Base-by-base conservation (phyloP, 768 basidiomycete species). In the Hebeloma cylindrosporum region DNA sequence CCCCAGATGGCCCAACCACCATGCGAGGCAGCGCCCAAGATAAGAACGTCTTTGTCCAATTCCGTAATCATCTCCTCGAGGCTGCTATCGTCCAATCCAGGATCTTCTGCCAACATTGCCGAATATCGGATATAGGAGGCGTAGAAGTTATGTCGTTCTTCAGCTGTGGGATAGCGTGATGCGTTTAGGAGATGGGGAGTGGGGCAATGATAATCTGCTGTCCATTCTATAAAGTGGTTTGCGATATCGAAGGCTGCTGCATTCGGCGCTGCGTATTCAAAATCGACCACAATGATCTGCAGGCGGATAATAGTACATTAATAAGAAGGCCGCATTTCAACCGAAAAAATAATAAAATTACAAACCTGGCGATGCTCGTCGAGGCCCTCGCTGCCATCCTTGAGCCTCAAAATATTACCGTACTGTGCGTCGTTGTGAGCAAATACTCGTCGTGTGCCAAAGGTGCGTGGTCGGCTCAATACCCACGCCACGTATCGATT, bases 181-280 rank as follows among this genome's bases (percentile, higher is more conserved):
- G 68, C 62, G 51, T 82, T 68, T 32, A 89, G 79, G 40, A 85
- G 45, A 60, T 90, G 85, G 7, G 90, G 88, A 0, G 72, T 76
- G 4, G 76, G 59, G 27, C 72, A 74, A 60, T 89, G 85, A 64
- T 98, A 98, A 66, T 96, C 77, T 11, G 91, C 85, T 14, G 89
- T 90, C 95, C 96, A 98, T 67, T 98, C 96, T 60, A 90, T 86
- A 68, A 94, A 96, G 65, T 95, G 93, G 64, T 95, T 95, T 45
- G 88, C 95, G 54, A 99, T 93, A 61, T 99, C 96, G 66, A 84
- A 96, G 3, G 91, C 89, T 3, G 93, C 82, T 18, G 94, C 86
- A 60, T 97, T 98, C 4, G 89, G 86, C 0, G 85, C 77, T 10
- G 95, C 92, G 61, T 99, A 99, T 69, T 99, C 96, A 61, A 97